Evolutionary conservation across 768 basidiomycete species (phyloP).

Genomic region (Suillus weaverae): DNA sequence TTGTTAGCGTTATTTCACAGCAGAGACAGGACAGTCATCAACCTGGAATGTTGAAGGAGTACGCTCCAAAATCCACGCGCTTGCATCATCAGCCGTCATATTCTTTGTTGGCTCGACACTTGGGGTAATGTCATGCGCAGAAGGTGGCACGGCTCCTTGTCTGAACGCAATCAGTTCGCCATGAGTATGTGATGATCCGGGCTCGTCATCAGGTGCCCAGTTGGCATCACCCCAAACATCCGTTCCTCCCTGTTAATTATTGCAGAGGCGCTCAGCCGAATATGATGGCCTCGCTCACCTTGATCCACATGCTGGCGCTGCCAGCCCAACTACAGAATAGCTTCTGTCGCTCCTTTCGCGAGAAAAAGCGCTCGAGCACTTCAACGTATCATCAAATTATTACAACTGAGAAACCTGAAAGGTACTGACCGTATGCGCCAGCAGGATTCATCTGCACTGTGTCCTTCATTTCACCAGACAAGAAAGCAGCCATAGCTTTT

Average conservation of each 20-base stretch:
- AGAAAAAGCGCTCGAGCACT: conserved; percentile 91
- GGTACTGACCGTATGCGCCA: conserved; percentile 63
- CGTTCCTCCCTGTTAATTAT: conserved; percentile 64
- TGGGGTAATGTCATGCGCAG: conserved; percentile 11
- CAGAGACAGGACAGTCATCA: conserved; percentile 11
- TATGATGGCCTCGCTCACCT: conserved; percentile 43
- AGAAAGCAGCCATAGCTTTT: conserved; percentile 93
- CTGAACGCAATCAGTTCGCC: conserved; percentile 86
- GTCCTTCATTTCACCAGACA: conserved; percentile 95
- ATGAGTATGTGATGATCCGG: conserved; percentile 57
- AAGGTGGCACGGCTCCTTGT: conserved; percentile 15
- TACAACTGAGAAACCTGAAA: neutral
- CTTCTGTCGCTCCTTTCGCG: conserved; percentile 80
- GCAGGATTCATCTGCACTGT: conserved; percentile 85
- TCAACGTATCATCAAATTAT: neutral
- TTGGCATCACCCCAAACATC: conserved; percentile 78
- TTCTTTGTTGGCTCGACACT: conserved; percentile 41
- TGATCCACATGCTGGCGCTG: conserved; percentile 91
- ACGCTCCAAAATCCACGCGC: conserved; percentile 77
- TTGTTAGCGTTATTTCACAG: neutral
- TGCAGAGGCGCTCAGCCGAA: neutral
- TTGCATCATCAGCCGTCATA: conserved; percentile 77
- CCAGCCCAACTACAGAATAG: conserved; percentile 96
- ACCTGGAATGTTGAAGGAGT: conserved; percentile 85
- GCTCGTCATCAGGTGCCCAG: conserved; percentile 78